Conservation (phyloP, 2,329 filamentous ascomycete species). For the Pseudonectria foliicola region DNA sequence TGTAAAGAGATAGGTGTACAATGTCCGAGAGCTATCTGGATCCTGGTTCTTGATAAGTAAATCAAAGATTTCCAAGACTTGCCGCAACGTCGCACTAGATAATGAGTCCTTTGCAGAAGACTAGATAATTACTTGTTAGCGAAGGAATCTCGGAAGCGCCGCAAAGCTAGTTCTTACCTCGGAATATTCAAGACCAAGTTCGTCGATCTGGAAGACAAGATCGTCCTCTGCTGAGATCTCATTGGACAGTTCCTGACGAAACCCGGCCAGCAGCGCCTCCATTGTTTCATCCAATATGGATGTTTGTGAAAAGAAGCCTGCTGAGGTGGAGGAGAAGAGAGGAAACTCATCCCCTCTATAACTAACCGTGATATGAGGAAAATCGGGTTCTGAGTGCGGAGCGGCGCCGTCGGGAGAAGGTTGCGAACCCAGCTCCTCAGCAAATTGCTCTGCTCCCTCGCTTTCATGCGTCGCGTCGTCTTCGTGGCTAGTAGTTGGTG, state of each 20-base stretch:
- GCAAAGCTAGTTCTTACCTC: slow-evolving; percentile 31
- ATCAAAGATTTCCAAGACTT: slow-evolving; percentile 37
- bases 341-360: slow-evolving; percentile 39
- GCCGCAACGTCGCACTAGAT: slow-evolving; percentile 30
- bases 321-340: slow-evolving; percentile 28
- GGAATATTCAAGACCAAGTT: slow-evolving; percentile 45
- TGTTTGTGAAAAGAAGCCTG: slow-evolving; percentile 39
- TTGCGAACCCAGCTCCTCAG: slow-evolving; percentile 3
- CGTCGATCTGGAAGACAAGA: slow-evolving; percentile 43
- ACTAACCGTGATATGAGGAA: slow-evolving; percentile 33
- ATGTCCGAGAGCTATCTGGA: slow-evolving; percentile 28
- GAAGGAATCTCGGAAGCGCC: neutral
- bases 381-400: slow-evolving; percentile 13
- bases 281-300: slow-evolving; percentile 37
- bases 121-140: slow-evolving; percentile 25
- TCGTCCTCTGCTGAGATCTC: slow-evolving; percentile 41
- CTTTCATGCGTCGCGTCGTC: neutral
- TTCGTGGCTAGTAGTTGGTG: too few relatives aligned
- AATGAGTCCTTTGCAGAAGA: slow-evolving; percentile 29
- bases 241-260: slow-evolving; percentile 39
- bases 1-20: slow-evolving; percentile 38
- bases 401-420: slow-evolving; percentile 7
- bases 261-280: slow-evolving; percentile 35
- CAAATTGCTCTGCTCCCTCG: slow-evolving; percentile 2
- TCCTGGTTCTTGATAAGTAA: slow-evolving; percentile 38